Percentiles rank a stretch among this genome's conserved stretches.
These are phyloP conservation scores for Smittium culicis DNA, from an alignment of 371 early-diverging fungal genomes.

Conservation along the genomic window DNA sequence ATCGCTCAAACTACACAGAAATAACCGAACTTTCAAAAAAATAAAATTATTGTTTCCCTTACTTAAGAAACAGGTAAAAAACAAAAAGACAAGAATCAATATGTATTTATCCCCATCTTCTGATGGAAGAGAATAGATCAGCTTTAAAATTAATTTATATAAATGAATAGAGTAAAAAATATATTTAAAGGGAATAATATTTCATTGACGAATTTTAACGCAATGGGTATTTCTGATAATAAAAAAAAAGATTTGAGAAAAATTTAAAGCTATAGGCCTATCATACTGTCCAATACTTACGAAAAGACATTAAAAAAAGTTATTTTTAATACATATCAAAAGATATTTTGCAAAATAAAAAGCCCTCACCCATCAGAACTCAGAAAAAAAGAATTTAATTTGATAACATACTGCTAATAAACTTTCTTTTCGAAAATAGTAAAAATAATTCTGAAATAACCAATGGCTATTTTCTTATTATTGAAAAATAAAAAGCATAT, in stretches of 20 bases:
- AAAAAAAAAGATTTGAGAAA: not conserved
- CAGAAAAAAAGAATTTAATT: not conserved
- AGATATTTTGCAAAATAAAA: not conserved
- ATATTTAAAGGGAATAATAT: no score
- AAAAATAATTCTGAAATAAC: not conserved
- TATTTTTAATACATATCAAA: constrained; percentile 4
- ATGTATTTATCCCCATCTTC: no score
- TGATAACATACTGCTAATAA: constrained; percentile 5
- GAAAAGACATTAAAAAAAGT: not conserved
- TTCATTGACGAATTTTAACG: no score
- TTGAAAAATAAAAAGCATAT: constrained; percentile 9
- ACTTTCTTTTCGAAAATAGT: constrained; percentile 3
- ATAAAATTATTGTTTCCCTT: no score
- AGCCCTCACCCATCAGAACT: not conserved
- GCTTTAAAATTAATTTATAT: no score
- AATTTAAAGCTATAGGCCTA: not conserved
- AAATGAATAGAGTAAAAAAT: no score
- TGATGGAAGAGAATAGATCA: no score
- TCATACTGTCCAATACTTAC: not conserved
- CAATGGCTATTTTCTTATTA: not conserved
- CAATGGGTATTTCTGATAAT: no score
- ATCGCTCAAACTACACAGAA: no score
- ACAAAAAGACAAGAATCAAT: no score
- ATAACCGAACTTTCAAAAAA: no score
- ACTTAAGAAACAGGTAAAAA: no score